Percentiles rank a stretch among this genome's conserved stretches.
Conservation (phyloP, 345 rosid genomes). For the Lepidium aucheri region DNA sequence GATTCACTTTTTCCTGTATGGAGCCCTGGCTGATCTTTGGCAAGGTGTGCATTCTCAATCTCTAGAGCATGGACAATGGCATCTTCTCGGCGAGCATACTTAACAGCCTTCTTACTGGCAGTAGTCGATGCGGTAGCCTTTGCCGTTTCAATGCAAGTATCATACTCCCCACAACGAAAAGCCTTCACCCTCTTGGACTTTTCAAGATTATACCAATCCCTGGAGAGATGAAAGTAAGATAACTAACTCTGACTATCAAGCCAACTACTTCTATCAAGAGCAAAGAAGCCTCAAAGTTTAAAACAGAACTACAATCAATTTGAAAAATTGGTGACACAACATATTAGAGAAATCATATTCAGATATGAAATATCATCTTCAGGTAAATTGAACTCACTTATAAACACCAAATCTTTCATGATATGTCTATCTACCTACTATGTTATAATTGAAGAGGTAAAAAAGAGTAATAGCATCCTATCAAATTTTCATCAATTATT, state of each 20-base stretch:
- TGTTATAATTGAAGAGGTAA: neutral
- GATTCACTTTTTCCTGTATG: slow-evolving; percentile 27
- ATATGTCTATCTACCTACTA: neutral
- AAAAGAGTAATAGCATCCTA: neutral
- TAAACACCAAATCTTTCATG: neutral
- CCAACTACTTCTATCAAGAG: neutral
- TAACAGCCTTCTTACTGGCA: slow-evolving; percentile 64
- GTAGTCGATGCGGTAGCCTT: slow-evolving; percentile 62
- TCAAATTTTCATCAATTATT: neutral
- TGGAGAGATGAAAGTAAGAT: slow-evolving; percentile 21
- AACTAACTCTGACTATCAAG: neutral
- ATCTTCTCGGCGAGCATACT: slow-evolving; percentile 95
- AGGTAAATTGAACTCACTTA: neutral
- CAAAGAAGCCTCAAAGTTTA: neutral
- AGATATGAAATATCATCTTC: neutral
- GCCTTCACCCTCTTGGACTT: slow-evolving; percentile 96
- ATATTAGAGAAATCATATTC: neutral
- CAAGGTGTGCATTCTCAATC: slow-evolving; percentile 71
- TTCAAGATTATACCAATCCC: slow-evolving; percentile 99
- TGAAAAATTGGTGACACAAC: neutral
- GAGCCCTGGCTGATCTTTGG: slow-evolving; percentile 41
- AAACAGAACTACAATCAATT: neutral
- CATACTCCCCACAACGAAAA: slow-evolving; percentile 95
- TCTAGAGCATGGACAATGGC: slow-evolving; percentile 96
- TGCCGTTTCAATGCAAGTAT: slow-evolving; percentile 75